Evolutionary conservation across 768 basidiomycete species (phyloP), one percentile per base, ranked within the genome.

Genomic region (Hericium coralloides): DNA sequence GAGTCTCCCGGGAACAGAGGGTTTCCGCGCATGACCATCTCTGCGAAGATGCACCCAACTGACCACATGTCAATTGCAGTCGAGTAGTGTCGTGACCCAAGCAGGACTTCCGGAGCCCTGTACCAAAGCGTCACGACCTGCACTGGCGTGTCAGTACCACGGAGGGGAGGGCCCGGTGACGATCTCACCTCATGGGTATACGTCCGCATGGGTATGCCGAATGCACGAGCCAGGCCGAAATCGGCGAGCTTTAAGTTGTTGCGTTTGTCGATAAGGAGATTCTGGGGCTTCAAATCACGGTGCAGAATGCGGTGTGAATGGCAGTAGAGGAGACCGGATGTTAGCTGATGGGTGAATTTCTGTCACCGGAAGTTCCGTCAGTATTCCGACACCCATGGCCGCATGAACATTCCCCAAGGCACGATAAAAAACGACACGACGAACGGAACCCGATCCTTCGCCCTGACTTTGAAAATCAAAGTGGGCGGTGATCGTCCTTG

Each of bases 61-160:
- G 92, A 95, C 97, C 97, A 99, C 92, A 98, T 97, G 73, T 99
- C 97, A 66, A 99, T 90, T 2, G 93, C 92, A 2, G 97, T 99
- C 15, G 92, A 87, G 73, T 99, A 99, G 70, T 98, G 94, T 45
- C 95, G 85, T 4, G 92, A 89, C 31, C 95, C 95, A 1, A 99
- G 85, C 18, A 99, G 77, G 52, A 99, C 95, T 70, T 99, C 97
- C 3, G 97, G 97, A 4, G 95, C 92, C 51, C 97, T 92, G 69
- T 99, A 99, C 97, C 97, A 99, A 39, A 99, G 79, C 10, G 97
- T 99, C 20, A 99, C 97, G 50, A 99, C 97, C 97, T 99, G 68
- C 4, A 12, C 25, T 14, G 17, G 47, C 17, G 12, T 23, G 41
- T 18, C 15, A 54, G 57, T 17, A 50, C 14, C 18, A 20, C 43